Conservation (phyloP, 2,329 filamentous ascomycete species). For the Colletotrichum caudatum region DNA sequence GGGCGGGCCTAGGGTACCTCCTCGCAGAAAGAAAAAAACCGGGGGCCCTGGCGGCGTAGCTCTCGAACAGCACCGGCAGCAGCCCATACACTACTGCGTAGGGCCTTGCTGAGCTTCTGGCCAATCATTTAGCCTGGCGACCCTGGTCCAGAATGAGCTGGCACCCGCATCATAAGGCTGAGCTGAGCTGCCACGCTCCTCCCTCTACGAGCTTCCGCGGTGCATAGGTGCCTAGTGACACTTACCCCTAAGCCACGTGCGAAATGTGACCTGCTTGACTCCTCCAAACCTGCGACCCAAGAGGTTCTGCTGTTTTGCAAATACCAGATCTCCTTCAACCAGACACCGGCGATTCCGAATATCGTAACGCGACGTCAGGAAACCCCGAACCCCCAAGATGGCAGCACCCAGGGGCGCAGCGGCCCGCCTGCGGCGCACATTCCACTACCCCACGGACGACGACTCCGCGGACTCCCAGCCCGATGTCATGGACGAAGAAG, state of each 20-base stretch:
- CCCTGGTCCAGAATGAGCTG: constrained; percentile 11
- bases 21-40: not conserved
- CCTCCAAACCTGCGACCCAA: not conserved
- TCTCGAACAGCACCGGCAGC: not conserved
- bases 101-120: constrained; percentile 14
- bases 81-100: not conserved
- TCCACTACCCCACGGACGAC: constrained; percentile 77
- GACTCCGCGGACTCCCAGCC: constrained; percentile 65
- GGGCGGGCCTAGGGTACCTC: constrained; percentile 27
- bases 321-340: not conserved
- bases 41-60: not conserved
- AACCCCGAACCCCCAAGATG: constrained; percentile 18
- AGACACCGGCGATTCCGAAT: not conserved
- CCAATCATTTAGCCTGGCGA: constrained; percentile 18
- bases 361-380: not conserved
- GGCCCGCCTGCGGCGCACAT: constrained; percentile 79
- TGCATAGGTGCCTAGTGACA: not conserved
- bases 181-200: constrained; percentile 9
- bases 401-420: constrained; percentile 48
- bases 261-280: constrained; percentile 17
- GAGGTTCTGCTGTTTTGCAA: not conserved
- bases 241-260: not conserved
- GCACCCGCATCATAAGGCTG: constrained; percentile 40
- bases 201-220: not conserved
- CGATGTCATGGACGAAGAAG: constrained; percentile 81